Evolutionary conservation across 352 stramenopile species (phyloP), one percentile per base, ranked within the genome.

Genomic region (Pythium pyrilobum): DNA sequence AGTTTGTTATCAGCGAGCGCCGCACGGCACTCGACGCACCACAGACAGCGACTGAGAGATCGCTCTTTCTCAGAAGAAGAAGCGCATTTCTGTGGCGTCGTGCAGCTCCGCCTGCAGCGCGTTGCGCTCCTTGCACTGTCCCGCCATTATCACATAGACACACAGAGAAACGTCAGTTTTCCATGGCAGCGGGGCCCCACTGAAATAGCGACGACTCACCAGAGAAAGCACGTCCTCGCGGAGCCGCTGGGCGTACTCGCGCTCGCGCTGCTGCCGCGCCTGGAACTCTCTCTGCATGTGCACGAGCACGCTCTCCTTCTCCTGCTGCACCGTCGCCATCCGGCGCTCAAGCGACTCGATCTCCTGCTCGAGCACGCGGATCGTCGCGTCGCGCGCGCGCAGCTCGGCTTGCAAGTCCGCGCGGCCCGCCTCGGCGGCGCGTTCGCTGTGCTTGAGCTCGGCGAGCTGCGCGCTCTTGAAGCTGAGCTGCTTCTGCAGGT

Each of bases 231-330:
- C 67, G 36, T 87, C 74, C 48, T 82, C 66, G 20, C 77, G 72
- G 23, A 87, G 68, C 24, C 67, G 63, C 47, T 64, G 56, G 40
- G 85, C 81, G 28, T 69, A 70, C 20, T 78, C 62, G 25, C 81
- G 72, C 38, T 87, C 77, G 15, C 69, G 68, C 24, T 69, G 68
- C 15, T 78, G 74, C 2, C 64, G 57, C 29, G 61, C 51, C 28
- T 72, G 61, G 23, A 73, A 74, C 51, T 84, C 66, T 9, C 64
- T 59, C 38, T 67, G 68, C 43, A 84, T 67, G 41, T 79, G 66
- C 33, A 77, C 64, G n/a, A 85, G 59, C 33, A 85, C 66, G 37
- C 70, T 84, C 56, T 85, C 71, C 23, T 81, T 77, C 58, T 85
- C 74, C 10, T 62, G 50, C 38, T 80, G 64, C 24, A 79, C 66